Base-by-base conservation (phyloP, 176 grass and related monocot species). In the Triticum timopheevii region DNA sequence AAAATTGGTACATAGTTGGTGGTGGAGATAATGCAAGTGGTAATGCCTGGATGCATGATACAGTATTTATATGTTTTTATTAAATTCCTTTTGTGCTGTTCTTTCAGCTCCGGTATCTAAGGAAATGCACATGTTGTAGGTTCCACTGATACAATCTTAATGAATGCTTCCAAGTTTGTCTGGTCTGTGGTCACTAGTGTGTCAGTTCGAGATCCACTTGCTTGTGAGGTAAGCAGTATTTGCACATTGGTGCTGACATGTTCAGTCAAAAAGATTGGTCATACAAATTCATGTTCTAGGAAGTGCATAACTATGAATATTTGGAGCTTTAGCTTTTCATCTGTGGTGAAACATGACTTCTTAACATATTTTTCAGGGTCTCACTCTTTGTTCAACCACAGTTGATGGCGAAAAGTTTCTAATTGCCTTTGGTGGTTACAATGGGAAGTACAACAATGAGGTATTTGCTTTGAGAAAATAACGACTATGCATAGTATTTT, bases 1-100 rank as follows among this genome's bases (percentile, higher is more conserved):
- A 92, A 87, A 90, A 96, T 31, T 98, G 97, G 97, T 98, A 93
- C 74, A 96, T 98, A 72, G 97, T 98, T 88, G 97, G 97, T 59
- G 97, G 97, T 87, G 97, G 97, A 90, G 97, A 98, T 91, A 98
- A 96, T 83, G 86, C 88, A 52, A 96, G 90, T 61, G 97, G 97
- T 98, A 94, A 91, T 79, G 61, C 33, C 49, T 79, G 84, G 59
- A 69, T 40, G 23, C 50, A 82, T 54, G 33, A 52, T 71, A 33
- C 61, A 27, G 10, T 52, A 25, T 58, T 79, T 49, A 65, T 5
- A 50, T 61, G 33, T 8, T 91, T 63, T 59, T 36, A 38, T 77
- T 82, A 24, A 31, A 27, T 87, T 45, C 25, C 19, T 82, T 65
- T 66, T n/a, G 13, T 36, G 58, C 38, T 81, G n/a, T 52, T 87